Base-by-base conservation (phyloP, 306 rosid species). In the Alnus rubra region DNA sequence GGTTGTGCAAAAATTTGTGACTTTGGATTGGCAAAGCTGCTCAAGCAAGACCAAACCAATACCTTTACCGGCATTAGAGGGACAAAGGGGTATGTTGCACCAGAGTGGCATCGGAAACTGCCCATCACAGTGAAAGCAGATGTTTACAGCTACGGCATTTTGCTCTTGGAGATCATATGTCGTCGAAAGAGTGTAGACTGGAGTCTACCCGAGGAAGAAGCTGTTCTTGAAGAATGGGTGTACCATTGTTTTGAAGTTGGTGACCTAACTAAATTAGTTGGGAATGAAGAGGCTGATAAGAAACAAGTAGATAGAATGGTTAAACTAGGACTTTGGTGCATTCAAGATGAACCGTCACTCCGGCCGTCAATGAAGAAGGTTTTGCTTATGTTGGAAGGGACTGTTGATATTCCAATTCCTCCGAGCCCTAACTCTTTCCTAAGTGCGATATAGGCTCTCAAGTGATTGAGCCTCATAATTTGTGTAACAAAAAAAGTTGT, bases 41-140 rank as follows among this genome's bases (percentile, higher is more conserved):
- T 65, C 12, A 65, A 65, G 30, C 49, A 5, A 7, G 30, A 65
- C 30, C 71, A 65, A 65, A 35, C 50, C 1, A 65, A 39, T 0
- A 65, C 71, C 28, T 35, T 37, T 16, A 65, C 14, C 0, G 30
- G 49, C 2, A 39, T 65, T 0, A 18, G 71, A 65, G 71, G 30
- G 1, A 65, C 71, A 7, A 65, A 23, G 30, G 71, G 71, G 2
- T 65, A 65, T 39, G 71, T 65, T 16, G 71, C 71, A 35, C 71
- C 30, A 9, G 49, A 65, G 6, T 65, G 71, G 50, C 71, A 65
- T 16, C 3, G 30, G 1, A 65, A 65, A 0, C 30, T 35, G 0
- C 50, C 71, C 45, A 4, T 65, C 0, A 65, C 49, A 39, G 14
- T 39, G 5, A 65, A 65, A 16, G 71, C 7, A 65, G 50, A 65